Percentiles rank a stretch among this genome's conserved stretches.
Evolutionary conservation across 2,329 filamentous ascomycete species (phyloP).

Genomic region (Aspergillus sp.): DNA sequence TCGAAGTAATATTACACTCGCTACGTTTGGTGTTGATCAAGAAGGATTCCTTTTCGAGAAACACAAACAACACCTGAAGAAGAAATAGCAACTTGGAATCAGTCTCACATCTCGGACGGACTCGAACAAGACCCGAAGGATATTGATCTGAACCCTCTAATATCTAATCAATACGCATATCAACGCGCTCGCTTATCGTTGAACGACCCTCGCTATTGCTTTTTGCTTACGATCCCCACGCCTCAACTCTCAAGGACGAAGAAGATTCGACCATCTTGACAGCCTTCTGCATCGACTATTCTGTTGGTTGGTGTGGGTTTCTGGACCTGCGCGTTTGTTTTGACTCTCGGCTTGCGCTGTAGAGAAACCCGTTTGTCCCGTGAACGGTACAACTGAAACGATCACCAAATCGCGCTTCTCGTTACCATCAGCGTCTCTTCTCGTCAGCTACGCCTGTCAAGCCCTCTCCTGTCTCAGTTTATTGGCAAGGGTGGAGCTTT

Average conservation of each 20-base stretch:
- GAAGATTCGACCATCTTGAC: conserved; percentile 10
- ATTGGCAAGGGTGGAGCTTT: conserved; percentile 22
- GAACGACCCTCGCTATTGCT: conserved; percentile 25
- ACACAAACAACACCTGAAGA: conserved; percentile 16
- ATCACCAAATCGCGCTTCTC: conserved; percentile 21
- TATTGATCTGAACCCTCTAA: conserved; percentile 22
- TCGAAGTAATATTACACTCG: conserved; percentile 43
- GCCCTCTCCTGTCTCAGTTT: conserved; percentile 17
- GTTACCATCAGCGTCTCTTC: conserved; percentile 11
- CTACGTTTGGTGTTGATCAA: conserved; percentile 37
- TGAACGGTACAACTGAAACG: conserved; percentile 23
- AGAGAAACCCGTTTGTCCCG: conserved; percentile 28
- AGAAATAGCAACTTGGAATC: conserved; percentile 13
- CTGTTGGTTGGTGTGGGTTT: conserved; percentile 18
- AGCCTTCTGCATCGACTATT: conserved; percentile 3
- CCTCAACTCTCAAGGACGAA: conserved; percentile 6
- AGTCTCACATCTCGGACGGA: conserved; percentile 15
- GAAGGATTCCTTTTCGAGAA: conserved; percentile 10
- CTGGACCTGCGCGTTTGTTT: conserved; percentile 24
- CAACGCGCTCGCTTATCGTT: conserved; percentile 26
- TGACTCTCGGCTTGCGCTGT: conserved; percentile 18
- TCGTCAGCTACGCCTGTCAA: conserved; percentile 8
- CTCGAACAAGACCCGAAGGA: conserved; percentile 15
- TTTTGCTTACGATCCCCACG: conserved; percentile 15
- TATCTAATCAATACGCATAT: conserved; percentile 24